Conservation (phyloP, 345 rosid genomes). For the Toxicodendron radicans region DNA sequence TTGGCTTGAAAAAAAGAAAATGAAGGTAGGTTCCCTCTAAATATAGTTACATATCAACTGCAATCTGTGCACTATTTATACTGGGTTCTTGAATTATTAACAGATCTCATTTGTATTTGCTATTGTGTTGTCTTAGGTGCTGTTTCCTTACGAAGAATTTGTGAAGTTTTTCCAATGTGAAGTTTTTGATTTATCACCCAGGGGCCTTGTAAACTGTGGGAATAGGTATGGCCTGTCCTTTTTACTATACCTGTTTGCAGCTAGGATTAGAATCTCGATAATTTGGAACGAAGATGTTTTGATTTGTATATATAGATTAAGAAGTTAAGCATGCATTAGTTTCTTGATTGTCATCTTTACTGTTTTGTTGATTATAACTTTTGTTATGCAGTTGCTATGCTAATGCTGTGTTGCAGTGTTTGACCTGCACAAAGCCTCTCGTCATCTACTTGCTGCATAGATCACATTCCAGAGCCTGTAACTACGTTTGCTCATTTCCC, state of each 20-base stretch:
- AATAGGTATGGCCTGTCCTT: slow-evolving; percentile 52
- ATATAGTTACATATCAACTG: slow-evolving; percentile 10
- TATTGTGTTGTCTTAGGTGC: slow-evolving; percentile 37
- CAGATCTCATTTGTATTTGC: slow-evolving; percentile 7
- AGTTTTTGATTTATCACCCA: slow-evolving; percentile 61
- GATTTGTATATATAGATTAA: not conserved
- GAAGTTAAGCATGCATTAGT: not conserved
- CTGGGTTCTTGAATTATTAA: slow-evolving; percentile 4
- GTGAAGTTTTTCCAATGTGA: slow-evolving; percentile 65
- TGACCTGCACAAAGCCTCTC: slow-evolving; percentile 82
- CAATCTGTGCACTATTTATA: not conserved
- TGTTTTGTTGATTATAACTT: slow-evolving; percentile 5
- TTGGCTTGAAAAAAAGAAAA: slow-evolving; percentile 40
- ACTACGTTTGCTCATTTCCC: slow-evolving; percentile 21
- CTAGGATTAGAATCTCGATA: not conserved
- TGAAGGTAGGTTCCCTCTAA: slow-evolving; percentile 43
- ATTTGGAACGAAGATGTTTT: not conserved
- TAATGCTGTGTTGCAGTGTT: slow-evolving; percentile 80
- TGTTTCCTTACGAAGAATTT: slow-evolving; percentile 83
- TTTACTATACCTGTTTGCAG: slow-evolving; percentile 9
- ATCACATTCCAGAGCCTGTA: slow-evolving; percentile 82
- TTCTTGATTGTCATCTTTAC: not conserved
- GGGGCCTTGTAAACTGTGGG: slow-evolving; percentile 85
- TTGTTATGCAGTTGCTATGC: slow-evolving; percentile 75
- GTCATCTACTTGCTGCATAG: slow-evolving; percentile 63